phyloP scores from a whole-genome alignment of 306 rosid species.

The Lathyrus tuberosus region DNA sequence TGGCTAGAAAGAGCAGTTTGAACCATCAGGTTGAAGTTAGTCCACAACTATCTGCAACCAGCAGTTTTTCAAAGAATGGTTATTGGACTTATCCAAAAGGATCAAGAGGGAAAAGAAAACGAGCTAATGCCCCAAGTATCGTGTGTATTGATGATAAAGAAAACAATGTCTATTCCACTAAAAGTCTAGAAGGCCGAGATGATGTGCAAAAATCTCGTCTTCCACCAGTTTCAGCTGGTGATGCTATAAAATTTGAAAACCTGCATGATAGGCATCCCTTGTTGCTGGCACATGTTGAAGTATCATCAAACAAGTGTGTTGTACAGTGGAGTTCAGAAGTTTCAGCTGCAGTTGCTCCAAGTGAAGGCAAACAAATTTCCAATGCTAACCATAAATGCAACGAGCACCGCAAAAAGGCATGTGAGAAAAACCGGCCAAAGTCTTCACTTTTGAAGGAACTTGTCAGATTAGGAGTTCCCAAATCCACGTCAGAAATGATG shows the following conservation, averaged over 20 bases:
- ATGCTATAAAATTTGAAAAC: conserved; percentile 30
- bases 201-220: conserved; percentile 40
- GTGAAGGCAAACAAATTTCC: conserved; percentile 35
- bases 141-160: conserved; percentile 49
- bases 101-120: conserved; percentile 69
- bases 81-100: conserved; percentile 58
- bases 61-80: conserved; percentile 41
- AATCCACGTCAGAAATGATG: conserved; percentile 33
- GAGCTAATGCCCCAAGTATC: conserved; percentile 32
- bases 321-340: conserved; percentile 38
- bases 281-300: conserved; percentile 43
- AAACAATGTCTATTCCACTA: conserved; percentile 25
- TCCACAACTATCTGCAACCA: conserved; percentile 37
- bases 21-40: conserved; percentile 39
- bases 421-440: conserved; percentile 51
- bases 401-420: conserved; percentile 42
- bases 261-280: conserved; percentile 28
- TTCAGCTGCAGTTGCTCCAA: conserved; percentile 31
- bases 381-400: conserved; percentile 32
- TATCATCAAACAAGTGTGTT: conserved; percentile 34
- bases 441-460: conserved; percentile 57
- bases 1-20: conserved; percentile 39
- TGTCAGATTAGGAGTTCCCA: conserved; percentile 51
- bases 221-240: conserved; percentile 31
- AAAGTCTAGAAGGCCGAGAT: conserved; percentile 32